Conservation (phyloP, 2,329 filamentous ascomycete genomes). For the Pestalotiopsis sp. region DNA sequence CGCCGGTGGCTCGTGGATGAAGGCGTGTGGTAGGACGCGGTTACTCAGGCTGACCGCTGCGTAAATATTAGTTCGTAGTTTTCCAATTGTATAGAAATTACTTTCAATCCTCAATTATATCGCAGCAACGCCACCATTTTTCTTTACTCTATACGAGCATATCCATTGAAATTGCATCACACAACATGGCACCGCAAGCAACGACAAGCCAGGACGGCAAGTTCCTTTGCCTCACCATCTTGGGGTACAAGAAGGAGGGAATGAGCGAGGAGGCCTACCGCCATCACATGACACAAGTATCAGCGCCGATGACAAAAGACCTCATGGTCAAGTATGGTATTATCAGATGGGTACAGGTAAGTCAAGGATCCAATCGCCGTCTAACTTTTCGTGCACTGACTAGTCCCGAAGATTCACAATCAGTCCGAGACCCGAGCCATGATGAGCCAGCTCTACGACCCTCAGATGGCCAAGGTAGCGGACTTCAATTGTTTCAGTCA, state of each 20-base stretch:
- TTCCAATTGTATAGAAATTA: too few relatives aligned
- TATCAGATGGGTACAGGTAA: conserved; percentile 47
- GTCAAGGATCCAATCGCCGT: neutral
- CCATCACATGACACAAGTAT: conserved; percentile 49
- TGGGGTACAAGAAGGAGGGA: conserved; percentile 47
- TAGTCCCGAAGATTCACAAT: conserved; percentile 43
- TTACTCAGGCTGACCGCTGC: too few relatives aligned
- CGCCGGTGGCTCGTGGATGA: too few relatives aligned
- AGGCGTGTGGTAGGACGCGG: too few relatives aligned
- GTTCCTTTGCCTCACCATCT: conserved; percentile 50
- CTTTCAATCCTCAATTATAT: too few relatives aligned
- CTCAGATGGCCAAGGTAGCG: conserved; percentile 50
- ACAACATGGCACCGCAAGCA: too few relatives aligned
- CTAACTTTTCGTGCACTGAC: neutral
- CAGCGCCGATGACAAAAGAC: conserved; percentile 47
- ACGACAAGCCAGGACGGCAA: conserved; percentile 7
- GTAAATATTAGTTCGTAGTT: too few relatives aligned
- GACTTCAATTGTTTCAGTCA: conserved; percentile 55
- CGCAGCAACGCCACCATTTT: too few relatives aligned
- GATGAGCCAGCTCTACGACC: conserved; percentile 45
- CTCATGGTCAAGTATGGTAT: conserved; percentile 54
- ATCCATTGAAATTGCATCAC: too few relatives aligned
- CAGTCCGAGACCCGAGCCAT: conserved; percentile 34
- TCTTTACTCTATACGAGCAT: too few relatives aligned
- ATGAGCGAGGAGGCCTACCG: conserved; percentile 52